phyloP scores from a whole-genome alignment of 1,139 yeast genomes.

The Eremothecium gossypii region DNA sequence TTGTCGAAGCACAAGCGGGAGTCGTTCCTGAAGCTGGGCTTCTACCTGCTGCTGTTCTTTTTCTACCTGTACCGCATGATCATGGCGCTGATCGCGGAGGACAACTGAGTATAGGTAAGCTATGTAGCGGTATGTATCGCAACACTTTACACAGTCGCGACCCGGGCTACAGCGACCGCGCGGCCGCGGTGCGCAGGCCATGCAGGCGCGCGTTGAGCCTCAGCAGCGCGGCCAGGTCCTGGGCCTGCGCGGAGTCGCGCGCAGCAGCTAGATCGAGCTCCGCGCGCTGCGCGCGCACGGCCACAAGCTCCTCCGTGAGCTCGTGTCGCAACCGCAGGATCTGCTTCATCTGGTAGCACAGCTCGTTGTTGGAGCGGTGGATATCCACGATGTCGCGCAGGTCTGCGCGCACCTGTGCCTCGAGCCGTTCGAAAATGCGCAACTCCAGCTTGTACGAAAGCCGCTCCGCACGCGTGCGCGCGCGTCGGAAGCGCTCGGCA shows the following conservation, averaged over 20 bases:
- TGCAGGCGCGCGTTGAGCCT: constrained; percentile 2
- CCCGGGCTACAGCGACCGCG: too few species aligned
- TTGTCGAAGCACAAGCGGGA: constrained; percentile 89
- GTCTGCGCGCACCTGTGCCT: constrained; percentile 17
- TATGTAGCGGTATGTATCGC: too few species aligned
- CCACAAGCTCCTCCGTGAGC: constrained; percentile 15
- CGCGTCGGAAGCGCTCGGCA: constrained; percentile 12
- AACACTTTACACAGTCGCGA: too few species aligned
- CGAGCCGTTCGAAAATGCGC: constrained; percentile 17
- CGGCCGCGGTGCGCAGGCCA: too few species aligned
- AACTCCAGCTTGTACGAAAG: constrained; percentile 23
- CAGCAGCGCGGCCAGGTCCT: constrained; percentile 6
- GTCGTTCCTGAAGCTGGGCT: constrained; percentile 80
- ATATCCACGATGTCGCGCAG: constrained; percentile 25
- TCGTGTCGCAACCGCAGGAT: constrained; percentile 12
- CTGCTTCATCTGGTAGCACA: constrained; percentile 19
- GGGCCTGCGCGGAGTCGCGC: constrained; percentile 2
- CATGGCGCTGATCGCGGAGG: constrained; percentile 76
- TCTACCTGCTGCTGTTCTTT: constrained; percentile 88
- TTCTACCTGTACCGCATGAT: constrained; percentile 94
- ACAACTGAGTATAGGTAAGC: constrained; percentile 9
- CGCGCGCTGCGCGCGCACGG: constrained; percentile 12
- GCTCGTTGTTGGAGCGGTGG: constrained; percentile 26
- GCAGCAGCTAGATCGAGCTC: background rate
- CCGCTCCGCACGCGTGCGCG: constrained; percentile 9